Evolutionary conservation across 2,329 filamentous ascomycete genomes (phyloP).

Genomic region (Chrysosphaeria jannelii): DNA sequence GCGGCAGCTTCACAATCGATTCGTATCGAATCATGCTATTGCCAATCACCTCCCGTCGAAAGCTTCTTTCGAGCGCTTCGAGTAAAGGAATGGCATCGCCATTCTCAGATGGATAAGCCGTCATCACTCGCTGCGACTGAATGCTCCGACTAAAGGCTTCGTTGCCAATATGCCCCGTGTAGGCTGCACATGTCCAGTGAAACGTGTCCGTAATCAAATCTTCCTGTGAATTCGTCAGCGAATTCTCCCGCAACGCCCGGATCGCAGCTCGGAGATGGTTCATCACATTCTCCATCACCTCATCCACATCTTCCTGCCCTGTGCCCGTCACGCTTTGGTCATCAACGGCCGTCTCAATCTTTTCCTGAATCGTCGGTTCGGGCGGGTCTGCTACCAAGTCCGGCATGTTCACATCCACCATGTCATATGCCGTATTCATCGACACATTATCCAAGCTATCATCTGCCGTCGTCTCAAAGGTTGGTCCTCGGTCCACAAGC

Average conservation of each 20-base stretch:
- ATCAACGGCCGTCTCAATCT: slow-evolving; percentile 15
- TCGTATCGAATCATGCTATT: slow-evolving; percentile 25
- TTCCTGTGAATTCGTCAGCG: slow-evolving; percentile 37
- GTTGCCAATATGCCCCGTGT: slow-evolving; percentile 18
- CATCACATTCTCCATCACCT: slow-evolving; percentile 79
- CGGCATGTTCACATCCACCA: too few species aligned
- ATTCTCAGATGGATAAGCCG: slow-evolving; percentile 22
- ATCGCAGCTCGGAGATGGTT: slow-evolving; percentile 80
- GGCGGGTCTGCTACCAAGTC: too few species aligned
- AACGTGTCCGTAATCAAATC: slow-evolving; percentile 51
- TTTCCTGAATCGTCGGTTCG: slow-evolving; percentile 15
- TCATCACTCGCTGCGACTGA: slow-evolving; percentile 31
- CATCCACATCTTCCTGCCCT: slow-evolving; percentile 79
- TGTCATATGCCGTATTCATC: too few species aligned
- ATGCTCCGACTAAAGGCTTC: slow-evolving; percentile 11
- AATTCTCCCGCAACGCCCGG: slow-evolving; percentile 30
- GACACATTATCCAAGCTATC: too few species aligned
- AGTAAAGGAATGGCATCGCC: slow-evolving; percentile 33
- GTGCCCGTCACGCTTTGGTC: slow-evolving; percentile 18
- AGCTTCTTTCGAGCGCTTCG: slow-evolving; percentile 56
- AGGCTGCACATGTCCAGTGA: slow-evolving; percentile 29
- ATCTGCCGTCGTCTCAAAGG: too few species aligned
- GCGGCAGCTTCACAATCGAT: slow-evolving; percentile 48
- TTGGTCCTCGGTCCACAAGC: too few species aligned
- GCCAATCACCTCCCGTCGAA: slow-evolving; percentile 49